phyloP scores from a whole-genome alignment of 1,139 yeast species.

The Kurtzmaniella quercitrusa region DNA sequence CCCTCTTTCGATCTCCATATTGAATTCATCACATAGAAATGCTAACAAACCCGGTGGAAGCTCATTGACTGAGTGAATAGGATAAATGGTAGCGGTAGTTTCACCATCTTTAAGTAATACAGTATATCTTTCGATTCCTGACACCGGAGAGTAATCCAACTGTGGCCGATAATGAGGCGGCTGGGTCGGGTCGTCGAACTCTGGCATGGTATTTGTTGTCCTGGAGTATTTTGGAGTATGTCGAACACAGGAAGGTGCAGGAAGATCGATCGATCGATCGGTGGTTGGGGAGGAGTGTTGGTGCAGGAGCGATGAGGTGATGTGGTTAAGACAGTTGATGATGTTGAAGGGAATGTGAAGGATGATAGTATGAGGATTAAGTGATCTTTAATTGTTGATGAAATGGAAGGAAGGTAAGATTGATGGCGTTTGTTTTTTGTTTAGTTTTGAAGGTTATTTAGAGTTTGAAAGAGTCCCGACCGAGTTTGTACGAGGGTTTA shows the following conservation, averaged over 20 bases:
- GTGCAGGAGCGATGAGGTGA: slow-evolving; percentile 1
- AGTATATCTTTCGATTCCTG: slow-evolving; percentile 45
- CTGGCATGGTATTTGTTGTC: slow-evolving; percentile 22
- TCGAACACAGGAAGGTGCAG: neutral
- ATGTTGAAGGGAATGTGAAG: neutral
- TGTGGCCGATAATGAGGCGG: slow-evolving; percentile 31
- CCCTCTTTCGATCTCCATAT: slow-evolving; percentile 87
- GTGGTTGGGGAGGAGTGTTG: too few species aligned
- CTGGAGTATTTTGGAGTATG: slow-evolving; percentile 3
- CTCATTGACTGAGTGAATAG: slow-evolving; percentile 59
- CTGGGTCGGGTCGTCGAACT: slow-evolving; percentile 32
- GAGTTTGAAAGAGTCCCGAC: too few species aligned
- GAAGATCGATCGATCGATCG: neutral
- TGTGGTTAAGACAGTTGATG: too few species aligned
- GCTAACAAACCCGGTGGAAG: slow-evolving; percentile 77
- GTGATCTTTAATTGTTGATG: too few species aligned
- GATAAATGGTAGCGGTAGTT: slow-evolving; percentile 89
- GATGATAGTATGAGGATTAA: too few species aligned
- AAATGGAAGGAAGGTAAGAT: too few species aligned
- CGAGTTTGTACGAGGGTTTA: too few species aligned
- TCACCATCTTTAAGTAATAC: slow-evolving; percentile 82
- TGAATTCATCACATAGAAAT: slow-evolving; percentile 85
- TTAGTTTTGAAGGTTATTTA: too few species aligned
- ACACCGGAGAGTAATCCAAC: slow-evolving; percentile 30
- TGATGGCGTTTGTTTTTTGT: too few species aligned